phyloP scores from a whole-genome alignment of 1,139 yeast genomes.

The Spencermartinsiella ligniputridi region DNA sequence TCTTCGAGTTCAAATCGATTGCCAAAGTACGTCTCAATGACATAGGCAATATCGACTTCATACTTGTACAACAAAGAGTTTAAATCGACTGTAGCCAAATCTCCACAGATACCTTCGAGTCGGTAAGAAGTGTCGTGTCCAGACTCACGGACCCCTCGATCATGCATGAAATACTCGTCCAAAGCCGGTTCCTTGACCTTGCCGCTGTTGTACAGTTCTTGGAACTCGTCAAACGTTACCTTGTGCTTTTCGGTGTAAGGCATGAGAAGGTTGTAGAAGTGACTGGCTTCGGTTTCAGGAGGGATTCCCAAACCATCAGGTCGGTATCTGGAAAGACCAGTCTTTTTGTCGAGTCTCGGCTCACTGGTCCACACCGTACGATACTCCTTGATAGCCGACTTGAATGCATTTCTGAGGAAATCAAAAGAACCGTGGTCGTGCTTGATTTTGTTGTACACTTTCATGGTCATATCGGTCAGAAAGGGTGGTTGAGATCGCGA shows the following conservation, averaged over 20 bases:
- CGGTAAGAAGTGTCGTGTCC: slow-evolving; percentile 96
- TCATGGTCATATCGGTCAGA: slow-evolving; percentile 84
- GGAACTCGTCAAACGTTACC: slow-evolving; percentile 63
- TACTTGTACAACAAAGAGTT: slow-evolving; percentile 85
- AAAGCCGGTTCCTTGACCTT: slow-evolving; percentile 66
- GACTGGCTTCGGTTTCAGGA: slow-evolving; percentile 93
- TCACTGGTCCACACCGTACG: slow-evolving; percentile 67
- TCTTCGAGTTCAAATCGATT: slow-evolving; percentile 42
- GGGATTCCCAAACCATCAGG: slow-evolving; percentile 92
- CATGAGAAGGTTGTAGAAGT: slow-evolving; percentile 66
- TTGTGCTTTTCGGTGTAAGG: slow-evolving; percentile 67
- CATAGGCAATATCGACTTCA: slow-evolving; percentile 75
- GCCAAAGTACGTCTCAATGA: slow-evolving; percentile 54
- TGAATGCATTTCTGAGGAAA: slow-evolving; percentile 58
- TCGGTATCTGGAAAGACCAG: slow-evolving; percentile 86
- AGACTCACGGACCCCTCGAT: slow-evolving; percentile 91
- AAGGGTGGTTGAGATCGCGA: slow-evolving; percentile 98
- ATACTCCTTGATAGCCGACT: slow-evolving; percentile 86
- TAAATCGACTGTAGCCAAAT: slow-evolving; percentile 86
- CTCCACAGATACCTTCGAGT: slow-evolving; percentile 84
- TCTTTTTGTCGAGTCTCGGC: slow-evolving; percentile 70
- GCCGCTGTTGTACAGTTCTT: slow-evolving; percentile 63
- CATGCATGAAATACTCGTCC: slow-evolving; percentile 87
- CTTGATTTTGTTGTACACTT: slow-evolving; percentile 58
- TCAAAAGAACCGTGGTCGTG: slow-evolving; percentile 43